phyloP scores from a whole-genome alignment of 2,329 filamentous ascomycete genomes.

The Chaetomium sp. region DNA sequence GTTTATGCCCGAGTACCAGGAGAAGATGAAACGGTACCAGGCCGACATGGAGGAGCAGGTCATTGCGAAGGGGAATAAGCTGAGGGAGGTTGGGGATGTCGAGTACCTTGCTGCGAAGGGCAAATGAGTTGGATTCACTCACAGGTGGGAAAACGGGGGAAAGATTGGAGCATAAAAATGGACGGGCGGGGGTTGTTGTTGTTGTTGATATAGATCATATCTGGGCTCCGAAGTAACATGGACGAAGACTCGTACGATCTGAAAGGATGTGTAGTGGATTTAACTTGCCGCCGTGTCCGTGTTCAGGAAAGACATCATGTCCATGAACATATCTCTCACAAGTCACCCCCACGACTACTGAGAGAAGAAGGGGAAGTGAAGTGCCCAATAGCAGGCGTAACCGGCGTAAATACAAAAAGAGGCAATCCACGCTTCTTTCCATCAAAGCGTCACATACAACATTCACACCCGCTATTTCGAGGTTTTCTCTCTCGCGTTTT shows the following conservation, averaged over 20 bases:
- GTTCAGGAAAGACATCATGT: neutral
- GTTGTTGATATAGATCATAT: neutral
- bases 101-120: slow-evolving; percentile 47
- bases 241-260: neutral
- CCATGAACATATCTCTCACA: neutral
- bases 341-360: neutral
- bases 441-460: neutral
- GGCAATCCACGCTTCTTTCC: too few relatives aligned
- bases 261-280: neutral
- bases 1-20: slow-evolving; percentile 56
- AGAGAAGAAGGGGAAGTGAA: too few relatives aligned
- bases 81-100: slow-evolving; percentile 60
- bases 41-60: slow-evolving; percentile 65
- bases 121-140: slow-evolving; percentile 7
- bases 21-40: slow-evolving; percentile 63
- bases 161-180: neutral
- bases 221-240: neutral
- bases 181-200: neutral
- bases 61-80: slow-evolving; percentile 59
- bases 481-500: neutral
- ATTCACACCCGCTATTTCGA: neutral
- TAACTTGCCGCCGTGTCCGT: too few relatives aligned
- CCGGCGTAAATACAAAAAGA: too few relatives aligned
- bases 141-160: neutral
- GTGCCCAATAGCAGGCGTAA: too few relatives aligned